Conservation (phyloP, 148 eudicot genomes). For the Beta vulgaris region DNA sequence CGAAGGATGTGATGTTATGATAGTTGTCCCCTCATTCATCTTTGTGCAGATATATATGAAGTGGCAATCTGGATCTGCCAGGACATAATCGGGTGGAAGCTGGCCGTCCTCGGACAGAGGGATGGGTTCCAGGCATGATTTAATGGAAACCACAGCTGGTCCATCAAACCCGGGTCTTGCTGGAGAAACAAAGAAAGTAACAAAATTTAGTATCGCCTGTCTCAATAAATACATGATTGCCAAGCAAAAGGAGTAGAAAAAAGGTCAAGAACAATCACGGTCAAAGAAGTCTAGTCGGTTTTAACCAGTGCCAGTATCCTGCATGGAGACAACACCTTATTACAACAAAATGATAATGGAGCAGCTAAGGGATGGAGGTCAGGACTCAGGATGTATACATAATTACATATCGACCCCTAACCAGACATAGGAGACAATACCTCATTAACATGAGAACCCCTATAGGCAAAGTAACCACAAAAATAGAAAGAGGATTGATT, state of each 20-base stretch:
- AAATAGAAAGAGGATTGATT: not conserved
- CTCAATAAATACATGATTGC: not conserved
- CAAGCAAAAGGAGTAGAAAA: not conserved
- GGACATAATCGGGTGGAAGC: conserved; percentile 54
- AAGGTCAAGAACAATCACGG: not conserved
- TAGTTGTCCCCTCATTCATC: conserved; percentile 33
- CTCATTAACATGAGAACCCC: not conserved
- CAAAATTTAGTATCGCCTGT: no score
- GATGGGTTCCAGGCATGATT: conserved; percentile 57
- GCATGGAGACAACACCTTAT: not conserved
- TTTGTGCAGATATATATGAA: conserved; percentile 74
- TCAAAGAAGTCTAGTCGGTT: not conserved
- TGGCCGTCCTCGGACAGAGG: conserved; percentile 67
- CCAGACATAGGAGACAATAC: not conserved
- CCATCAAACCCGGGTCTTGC: conserved; percentile 87
- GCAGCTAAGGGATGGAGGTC: not conserved
- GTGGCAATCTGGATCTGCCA: conserved; percentile 94
- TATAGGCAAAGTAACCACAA: not conserved
- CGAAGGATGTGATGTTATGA: not conserved
- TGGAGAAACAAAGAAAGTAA: conserved; percentile 43
- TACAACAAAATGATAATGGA: not conserved
- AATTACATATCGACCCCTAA: no score
- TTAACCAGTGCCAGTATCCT: not conserved
- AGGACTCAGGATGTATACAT: no score
- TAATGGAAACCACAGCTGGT: conserved; percentile 41